Evolutionary conservation across 73 alveolate species (phyloP).

Genomic region (Paramecium pentaurelia): DNA sequence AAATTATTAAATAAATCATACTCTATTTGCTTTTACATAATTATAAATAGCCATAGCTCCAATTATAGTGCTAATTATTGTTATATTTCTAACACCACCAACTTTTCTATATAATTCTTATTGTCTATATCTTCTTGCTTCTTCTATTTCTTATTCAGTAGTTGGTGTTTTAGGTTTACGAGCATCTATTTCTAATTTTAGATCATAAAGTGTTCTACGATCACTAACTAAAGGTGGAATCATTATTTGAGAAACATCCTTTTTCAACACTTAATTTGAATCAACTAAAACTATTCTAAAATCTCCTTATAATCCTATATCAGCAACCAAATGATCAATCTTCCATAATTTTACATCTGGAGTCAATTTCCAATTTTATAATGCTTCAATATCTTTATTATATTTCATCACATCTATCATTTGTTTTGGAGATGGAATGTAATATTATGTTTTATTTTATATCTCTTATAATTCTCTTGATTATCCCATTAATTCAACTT

Average conservation of each 20-base stretch:
- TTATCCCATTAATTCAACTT: slow-evolving; percentile 11
- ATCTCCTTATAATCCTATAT: slow-evolving; percentile 28
- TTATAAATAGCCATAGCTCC: slow-evolving; percentile 30
- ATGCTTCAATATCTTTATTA: not conserved
- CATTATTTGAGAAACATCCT: not conserved
- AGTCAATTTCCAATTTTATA: not conserved
- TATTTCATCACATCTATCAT: not conserved
- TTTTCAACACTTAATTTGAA: not conserved
- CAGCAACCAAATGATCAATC: slow-evolving; percentile 21
- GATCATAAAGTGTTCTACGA: not conserved
- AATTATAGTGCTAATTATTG: not conserved
- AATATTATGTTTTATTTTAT: not conserved
- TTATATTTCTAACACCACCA: not conserved
- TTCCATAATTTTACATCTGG: slow-evolving; percentile 3
- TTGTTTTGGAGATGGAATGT: not conserved
- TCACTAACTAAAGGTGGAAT: not conserved
- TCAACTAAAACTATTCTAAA: not conserved
- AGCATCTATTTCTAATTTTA: slow-evolving; percentile 38
- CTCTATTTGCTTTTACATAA: slow-evolving; percentile 21
- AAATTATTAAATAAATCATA: not conserved
- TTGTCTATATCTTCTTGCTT: slow-evolving; percentile 29
- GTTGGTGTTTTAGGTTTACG: slow-evolving; percentile 4
- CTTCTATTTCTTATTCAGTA: slow-evolving; percentile 48
- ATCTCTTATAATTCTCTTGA: slow-evolving; percentile 43
- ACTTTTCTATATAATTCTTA: slow-evolving; percentile 21